These are phyloP conservation scores for Papilionanthe hybrid DNA, from an alignment of 116 monocot species.

Conservation along the genomic window DNA sequence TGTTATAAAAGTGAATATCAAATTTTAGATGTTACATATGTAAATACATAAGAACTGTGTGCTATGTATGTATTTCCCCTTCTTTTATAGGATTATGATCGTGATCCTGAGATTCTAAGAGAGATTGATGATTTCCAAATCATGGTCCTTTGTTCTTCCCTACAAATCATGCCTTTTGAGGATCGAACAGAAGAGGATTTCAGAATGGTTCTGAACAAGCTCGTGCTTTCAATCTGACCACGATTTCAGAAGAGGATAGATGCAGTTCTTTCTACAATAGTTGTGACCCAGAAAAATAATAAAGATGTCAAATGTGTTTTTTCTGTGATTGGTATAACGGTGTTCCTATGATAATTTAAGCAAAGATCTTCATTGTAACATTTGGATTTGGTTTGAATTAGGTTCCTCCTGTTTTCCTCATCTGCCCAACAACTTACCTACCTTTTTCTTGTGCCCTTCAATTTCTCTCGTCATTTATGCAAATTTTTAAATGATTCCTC, in stretches of 20 bases:
- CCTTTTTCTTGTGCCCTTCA: too few relatives aligned
- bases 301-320: not conserved
- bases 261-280: not conserved
- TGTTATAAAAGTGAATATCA: too few relatives aligned
- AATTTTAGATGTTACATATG: too few relatives aligned
- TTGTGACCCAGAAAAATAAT: not conserved
- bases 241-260: too few relatives aligned
- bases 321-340: not conserved
- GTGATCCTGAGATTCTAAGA: constrained; percentile 40
- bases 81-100: constrained; percentile 43
- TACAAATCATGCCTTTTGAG: constrained; percentile 36
- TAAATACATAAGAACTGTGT: too few relatives aligned
- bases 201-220: constrained; percentile 27
- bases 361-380: not conserved
- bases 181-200: constrained; percentile 27
- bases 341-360: not conserved
- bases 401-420: too few relatives aligned
- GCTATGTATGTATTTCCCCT: not conserved
- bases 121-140: constrained; percentile 23
- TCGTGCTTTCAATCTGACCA: constrained; percentile 12
- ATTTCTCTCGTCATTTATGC: too few relatives aligned
- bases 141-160: constrained; percentile 50
- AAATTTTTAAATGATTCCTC: too few relatives aligned
- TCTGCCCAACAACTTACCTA: too few relatives aligned
- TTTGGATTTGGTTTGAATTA: not conserved